Percentiles rank a stretch among this genome's conserved stretches.
These are phyloP conservation scores for Hansenula sp. DNA, from an alignment of 1,139 yeast species.

Conservation along the genomic window DNA sequence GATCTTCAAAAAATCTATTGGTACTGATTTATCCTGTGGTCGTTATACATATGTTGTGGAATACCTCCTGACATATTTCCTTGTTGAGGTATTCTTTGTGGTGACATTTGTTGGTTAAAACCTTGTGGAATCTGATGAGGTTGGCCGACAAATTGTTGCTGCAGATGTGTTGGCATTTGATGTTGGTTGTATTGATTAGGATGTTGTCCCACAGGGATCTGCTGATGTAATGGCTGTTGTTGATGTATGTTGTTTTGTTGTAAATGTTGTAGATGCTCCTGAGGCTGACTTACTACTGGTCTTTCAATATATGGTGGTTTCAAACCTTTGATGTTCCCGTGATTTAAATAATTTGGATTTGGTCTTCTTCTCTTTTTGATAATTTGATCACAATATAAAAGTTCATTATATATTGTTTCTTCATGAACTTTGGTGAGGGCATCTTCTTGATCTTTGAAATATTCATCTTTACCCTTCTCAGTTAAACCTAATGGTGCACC, in stretches of 20 bases:
- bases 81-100: not conserved
- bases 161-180: not conserved
- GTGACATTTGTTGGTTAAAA: not conserved
- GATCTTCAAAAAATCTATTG: not conserved
- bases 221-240: not conserved
- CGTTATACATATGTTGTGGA: not conserved
- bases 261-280: not conserved
- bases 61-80: not conserved
- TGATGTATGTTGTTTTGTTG: not conserved
- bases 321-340: slow-evolving; percentile 35
- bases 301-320: slow-evolving; percentile 35
- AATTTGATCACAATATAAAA: slow-evolving; percentile 28
- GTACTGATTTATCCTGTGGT: not conserved
- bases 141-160: too few species aligned
- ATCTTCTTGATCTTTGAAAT: slow-evolving; percentile 21
- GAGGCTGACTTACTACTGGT: slow-evolving; percentile 4
- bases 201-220: not conserved
- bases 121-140: not conserved
- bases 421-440: slow-evolving; percentile 23
- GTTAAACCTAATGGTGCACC: slow-evolving; percentile 31
- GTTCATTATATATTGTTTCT: slow-evolving; percentile 26
- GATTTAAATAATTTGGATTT: slow-evolving; percentile 41
- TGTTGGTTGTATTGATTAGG: not conserved
- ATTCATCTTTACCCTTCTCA: slow-evolving; percentile 19
- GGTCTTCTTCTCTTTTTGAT: slow-evolving; percentile 34